A percentile compares a stretch with the other conserved stretches of the same genome.
Evolutionary conservation across 1,284 basidiomycete species (phyloP).

Genomic region (Leccinum solheimii): DNA sequence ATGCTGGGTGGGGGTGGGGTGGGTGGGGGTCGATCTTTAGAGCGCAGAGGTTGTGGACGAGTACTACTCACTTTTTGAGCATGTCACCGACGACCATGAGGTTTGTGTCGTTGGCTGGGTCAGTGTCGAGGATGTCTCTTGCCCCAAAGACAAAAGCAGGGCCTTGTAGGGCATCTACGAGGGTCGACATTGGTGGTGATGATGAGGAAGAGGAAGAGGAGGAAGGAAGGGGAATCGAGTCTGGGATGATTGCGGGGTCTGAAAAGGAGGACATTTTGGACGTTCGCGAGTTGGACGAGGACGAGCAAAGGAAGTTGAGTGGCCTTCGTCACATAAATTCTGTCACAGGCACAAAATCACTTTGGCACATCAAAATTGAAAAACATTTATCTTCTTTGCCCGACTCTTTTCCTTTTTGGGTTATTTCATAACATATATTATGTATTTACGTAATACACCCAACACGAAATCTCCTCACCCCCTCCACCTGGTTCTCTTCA

Average conservation of each 20-base stretch:
- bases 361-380: conserved; percentile 30
- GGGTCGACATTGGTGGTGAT: conserved; percentile 17
- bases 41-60: not conserved
- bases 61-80: conserved; percentile 32
- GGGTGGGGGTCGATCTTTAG: conserved; percentile 1
- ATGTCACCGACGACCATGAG: conserved; percentile 37
- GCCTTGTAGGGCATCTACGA: conserved; percentile 13
- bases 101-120: conserved; percentile 27
- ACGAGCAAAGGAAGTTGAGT: conserved; percentile 25
- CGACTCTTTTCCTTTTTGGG: conserved; percentile 15
- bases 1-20: not conserved
- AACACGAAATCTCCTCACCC: conserved; percentile 19
- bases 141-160: not conserved
- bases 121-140: conserved; percentile 14
- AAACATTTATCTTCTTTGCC: conserved; percentile 29
- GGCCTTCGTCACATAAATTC: conserved; percentile 33
- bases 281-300: not conserved
- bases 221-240: conserved; percentile 35
- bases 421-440: conserved; percentile 18
- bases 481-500: conserved; percentile 37
- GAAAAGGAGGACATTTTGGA: not conserved
- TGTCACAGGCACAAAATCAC: conserved; percentile 38
- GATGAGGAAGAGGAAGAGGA: conserved; percentile 32
- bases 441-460: conserved; percentile 28
- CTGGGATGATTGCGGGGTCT: conserved; percentile 14